Evolutionary conservation across 2,329 filamentous ascomycete species (phyloP).

Genomic region (Didymella keratinophila): DNA sequence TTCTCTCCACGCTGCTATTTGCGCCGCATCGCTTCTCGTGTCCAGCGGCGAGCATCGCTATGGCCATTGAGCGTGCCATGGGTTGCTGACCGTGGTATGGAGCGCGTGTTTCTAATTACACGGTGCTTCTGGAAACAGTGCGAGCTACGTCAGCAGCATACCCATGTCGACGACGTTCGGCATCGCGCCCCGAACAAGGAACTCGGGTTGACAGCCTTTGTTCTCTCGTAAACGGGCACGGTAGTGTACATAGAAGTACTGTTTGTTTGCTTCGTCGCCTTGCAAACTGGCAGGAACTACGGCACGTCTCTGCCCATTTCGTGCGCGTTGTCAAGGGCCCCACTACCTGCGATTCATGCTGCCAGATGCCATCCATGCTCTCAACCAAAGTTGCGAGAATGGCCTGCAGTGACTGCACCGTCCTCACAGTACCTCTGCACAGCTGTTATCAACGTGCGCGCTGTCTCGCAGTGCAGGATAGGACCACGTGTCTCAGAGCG

Average conservation of each 20-base stretch:
- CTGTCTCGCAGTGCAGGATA: neutral
- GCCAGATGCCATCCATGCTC: slow-evolving; percentile 14
- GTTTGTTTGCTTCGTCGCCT: slow-evolving; percentile 6
- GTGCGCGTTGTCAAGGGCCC: slow-evolving; percentile 15
- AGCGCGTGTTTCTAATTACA: slow-evolving; percentile 18
- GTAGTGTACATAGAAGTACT: neutral
- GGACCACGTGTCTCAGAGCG: slow-evolving; percentile 6
- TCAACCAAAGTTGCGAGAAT: slow-evolving; percentile 10
- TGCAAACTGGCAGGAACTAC: slow-evolving; percentile 13
- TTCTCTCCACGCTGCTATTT: slow-evolving; percentile 29
- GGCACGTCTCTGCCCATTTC: slow-evolving; percentile 1
- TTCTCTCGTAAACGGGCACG: slow-evolving; percentile 1
- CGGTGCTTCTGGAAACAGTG: slow-evolving; percentile 13
- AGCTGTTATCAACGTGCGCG: slow-evolving; percentile 9
- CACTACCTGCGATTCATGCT: slow-evolving; percentile 19
- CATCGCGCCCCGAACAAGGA: neutral
- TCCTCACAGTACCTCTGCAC: slow-evolving; percentile 10
- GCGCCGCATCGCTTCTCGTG: slow-evolving; percentile 26
- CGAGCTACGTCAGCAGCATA: slow-evolving; percentile 20
- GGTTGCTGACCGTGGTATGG: slow-evolving; percentile 4
- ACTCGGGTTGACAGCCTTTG: slow-evolving; percentile 1
- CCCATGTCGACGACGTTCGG: slow-evolving; percentile 7
- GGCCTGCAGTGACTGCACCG: neutral
- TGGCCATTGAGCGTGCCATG: slow-evolving; percentile 14
- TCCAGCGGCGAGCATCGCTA: slow-evolving; percentile 20